Percentiles rank a stretch among this genome's conserved stretches.
These are phyloP conservation scores for Thalassiosira delicatula DNA, from an alignment of 352 stramenopile genomes.

Conservation along the genomic window DNA sequence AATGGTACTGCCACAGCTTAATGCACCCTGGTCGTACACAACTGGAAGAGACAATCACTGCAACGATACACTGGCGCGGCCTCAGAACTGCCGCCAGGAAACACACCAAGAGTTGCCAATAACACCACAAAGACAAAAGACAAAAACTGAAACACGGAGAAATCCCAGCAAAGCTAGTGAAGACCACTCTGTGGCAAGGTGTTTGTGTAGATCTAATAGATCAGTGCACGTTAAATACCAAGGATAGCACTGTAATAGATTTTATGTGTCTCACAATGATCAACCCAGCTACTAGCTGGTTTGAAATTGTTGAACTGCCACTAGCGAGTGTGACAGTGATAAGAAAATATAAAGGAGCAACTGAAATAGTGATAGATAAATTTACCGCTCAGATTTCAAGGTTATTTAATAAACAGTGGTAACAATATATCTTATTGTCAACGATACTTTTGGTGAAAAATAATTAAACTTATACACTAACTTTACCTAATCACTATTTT, in stretches of 20 bases:
- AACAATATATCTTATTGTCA: no score
- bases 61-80: conserved; percentile 28
- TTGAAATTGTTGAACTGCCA: neutral
- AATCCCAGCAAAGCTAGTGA: conserved; percentile 3
- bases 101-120: conserved; percentile 9
- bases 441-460: no score
- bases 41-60: conserved; percentile 30
- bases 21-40: conserved; percentile 23
- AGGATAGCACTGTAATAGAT: conserved; percentile 15
- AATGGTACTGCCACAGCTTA: conserved; percentile 48
- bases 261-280: conserved; percentile 67
- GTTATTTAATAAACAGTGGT: no score
- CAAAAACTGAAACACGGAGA: conserved; percentile 28
- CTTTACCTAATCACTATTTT: no score
- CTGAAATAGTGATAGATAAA: no score
- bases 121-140: conserved; percentile 13
- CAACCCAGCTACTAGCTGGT: conserved; percentile 50
- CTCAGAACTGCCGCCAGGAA: neutral
- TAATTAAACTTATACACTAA: no score
- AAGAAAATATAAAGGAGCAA: neutral
- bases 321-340: neutral
- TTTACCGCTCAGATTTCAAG: no score
- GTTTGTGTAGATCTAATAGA: conserved; percentile 41
- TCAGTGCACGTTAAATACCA: conserved; percentile 34
- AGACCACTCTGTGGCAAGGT: neutral